Conservation (phyloP, 176 grass and related monocot species). For the Microstegium vimineum region DNA sequence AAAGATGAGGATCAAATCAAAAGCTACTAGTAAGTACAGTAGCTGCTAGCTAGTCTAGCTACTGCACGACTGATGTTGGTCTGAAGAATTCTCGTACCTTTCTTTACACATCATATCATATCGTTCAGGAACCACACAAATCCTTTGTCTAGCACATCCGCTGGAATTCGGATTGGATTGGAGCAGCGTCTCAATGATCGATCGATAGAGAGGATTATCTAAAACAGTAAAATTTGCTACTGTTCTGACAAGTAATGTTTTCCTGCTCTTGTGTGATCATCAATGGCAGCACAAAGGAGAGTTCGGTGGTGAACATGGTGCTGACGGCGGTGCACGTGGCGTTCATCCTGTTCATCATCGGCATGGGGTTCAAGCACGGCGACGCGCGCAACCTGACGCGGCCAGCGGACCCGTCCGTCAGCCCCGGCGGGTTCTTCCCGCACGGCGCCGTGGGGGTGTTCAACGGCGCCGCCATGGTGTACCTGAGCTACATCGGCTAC, state of each 20-base stretch:
- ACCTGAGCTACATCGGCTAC: slow-evolving; percentile 98
- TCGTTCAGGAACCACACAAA: background rate
- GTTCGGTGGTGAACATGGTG: slow-evolving; percentile 82
- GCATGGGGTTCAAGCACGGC: slow-evolving; percentile 71
- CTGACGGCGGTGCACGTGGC: slow-evolving; percentile 69
- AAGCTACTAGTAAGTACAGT: too few species aligned
- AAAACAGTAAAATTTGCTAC: too few species aligned
- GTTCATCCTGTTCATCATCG: slow-evolving; percentile 92
- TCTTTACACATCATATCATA: slow-evolving; percentile 13
- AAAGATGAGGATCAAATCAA: slow-evolving; percentile 7
- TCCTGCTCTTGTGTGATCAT: background rate
- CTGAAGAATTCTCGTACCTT: background rate
- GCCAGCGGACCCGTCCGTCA: slow-evolving; percentile 43
- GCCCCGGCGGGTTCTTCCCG: slow-evolving; percentile 73
- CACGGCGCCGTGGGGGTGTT: slow-evolving; percentile 70
- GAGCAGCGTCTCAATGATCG: too few species aligned
- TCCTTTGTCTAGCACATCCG: too few species aligned
- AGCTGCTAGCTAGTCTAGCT: background rate
- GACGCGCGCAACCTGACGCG: slow-evolving; percentile 63
- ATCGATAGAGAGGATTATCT: too few species aligned
- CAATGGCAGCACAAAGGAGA: slow-evolving; percentile 77
- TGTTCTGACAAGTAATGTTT: background rate
- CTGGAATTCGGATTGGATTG: too few species aligned
- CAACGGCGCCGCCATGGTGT: slow-evolving; percentile 89
- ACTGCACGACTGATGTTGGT: background rate